Evolutionary conservation across 352 stramenopile genomes (phyloP).

Genomic region (Phytophthora aleatoria): DNA sequence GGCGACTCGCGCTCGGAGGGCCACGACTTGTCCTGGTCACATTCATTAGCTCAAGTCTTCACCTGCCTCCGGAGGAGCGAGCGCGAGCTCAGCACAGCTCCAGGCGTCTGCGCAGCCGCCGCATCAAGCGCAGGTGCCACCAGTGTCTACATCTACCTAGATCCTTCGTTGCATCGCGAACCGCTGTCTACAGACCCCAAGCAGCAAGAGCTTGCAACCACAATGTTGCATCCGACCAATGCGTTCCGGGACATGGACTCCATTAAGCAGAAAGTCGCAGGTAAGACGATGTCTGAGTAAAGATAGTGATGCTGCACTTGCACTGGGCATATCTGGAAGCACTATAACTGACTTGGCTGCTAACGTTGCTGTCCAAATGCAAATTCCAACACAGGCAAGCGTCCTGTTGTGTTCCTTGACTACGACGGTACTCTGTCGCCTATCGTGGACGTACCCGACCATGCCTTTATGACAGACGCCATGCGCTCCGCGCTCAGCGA

Average conservation of each 20-base stretch:
- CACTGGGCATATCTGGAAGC: not conserved
- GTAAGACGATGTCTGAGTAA: conserved; percentile 17
- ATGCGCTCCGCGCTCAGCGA: conserved; percentile 62
- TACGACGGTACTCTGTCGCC: conserved; percentile 81
- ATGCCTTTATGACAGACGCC: conserved; percentile 68
- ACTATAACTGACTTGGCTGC: conserved; percentile 20
- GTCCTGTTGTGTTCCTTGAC: conserved; percentile 73
- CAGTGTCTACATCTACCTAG: conserved; percentile 1
- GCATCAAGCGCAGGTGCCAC: conserved; percentile 19
- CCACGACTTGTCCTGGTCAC: conserved; percentile 22
- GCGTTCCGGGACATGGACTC: conserved; percentile 59
- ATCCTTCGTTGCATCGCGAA: conserved; percentile 2
- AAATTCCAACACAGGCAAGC: conserved; percentile 45
- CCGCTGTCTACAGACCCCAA: conserved; percentile 6
- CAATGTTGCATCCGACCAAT: conserved; percentile 63
- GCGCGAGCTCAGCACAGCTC: conserved; percentile 38
- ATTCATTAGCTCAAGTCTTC: conserved; percentile 22
- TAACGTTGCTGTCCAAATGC: conserved; percentile 20
- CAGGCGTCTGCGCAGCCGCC: conserved; percentile 26
- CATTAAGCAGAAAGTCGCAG: conserved; percentile 60
- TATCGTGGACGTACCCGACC: conserved; percentile 77
- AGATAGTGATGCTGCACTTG: not conserved
- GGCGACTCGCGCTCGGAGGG: not conserved
- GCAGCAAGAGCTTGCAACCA: not conserved
- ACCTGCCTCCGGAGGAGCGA: conserved; percentile 25